Base-by-base conservation (phyloP, 257 asterid genomes). In the Euphrasia confusa region DNA sequence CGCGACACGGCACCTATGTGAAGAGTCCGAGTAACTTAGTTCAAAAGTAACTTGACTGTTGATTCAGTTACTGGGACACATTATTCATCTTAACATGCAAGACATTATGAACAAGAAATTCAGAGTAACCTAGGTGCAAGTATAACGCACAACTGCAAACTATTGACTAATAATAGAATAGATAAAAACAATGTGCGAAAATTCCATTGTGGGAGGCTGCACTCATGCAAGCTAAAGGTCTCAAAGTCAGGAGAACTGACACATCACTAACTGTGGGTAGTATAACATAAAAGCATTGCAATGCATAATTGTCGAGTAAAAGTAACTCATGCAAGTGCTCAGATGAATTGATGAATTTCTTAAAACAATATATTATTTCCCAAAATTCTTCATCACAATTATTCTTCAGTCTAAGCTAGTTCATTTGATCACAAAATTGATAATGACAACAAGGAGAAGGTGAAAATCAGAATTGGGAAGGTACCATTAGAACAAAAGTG, bases 401-500 rank as follows among this genome's bases (percentile, higher is more conserved):
- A 63, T 17, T 54, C 14, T 65, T 60, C 50, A 60, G 42, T 52
- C 10, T 24, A 60, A 72, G 28, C 15, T 21, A 42, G 47, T 14
- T 14, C 58, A 55, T 59, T 3, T 35, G 26, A 62, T 57, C 57
- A 50, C 56, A 18, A 42, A 9, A 35, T 40, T 61, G 40, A 35
- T 35, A 35, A 35, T 35, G 40, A 35, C 40, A 7, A 35, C 40
- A 35, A 35, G 40, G 40, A 7, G 40, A 35, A 10, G 40, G 40
- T 7, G 10, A 7, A 35, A 35, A 7, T 9, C 40, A 35, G 40
- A 35, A 35, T 35, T 35, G 10, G 40, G 40, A 35, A 7, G 40
- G 40, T 35, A 54, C 32, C 58, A 54, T 13, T 40, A 17, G 13
- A 17, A 52, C 37, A 77, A 59, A 72, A 80, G 15, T 79, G 86